Evolutionary conservation across 2,329 filamentous ascomycete genomes (phyloP).

Genomic region (Beauveria scarabaeidicola): DNA sequence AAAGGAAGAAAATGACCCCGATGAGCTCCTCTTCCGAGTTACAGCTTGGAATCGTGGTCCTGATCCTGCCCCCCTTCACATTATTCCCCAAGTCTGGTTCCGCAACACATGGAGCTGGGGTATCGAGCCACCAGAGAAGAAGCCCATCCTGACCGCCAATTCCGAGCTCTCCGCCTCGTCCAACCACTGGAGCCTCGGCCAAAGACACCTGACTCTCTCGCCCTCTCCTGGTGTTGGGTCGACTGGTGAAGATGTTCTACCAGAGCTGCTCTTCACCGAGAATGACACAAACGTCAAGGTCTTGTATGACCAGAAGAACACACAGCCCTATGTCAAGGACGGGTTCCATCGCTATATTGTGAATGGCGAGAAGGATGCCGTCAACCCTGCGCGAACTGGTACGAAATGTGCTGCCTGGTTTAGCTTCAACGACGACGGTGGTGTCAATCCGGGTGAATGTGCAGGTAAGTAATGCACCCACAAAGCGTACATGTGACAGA

Average conservation of each 20-base stretch:
- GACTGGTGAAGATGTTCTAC: conserved; percentile 74
- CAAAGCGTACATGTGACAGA: conserved; percentile 19
- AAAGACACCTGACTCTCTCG: conserved; percentile 75
- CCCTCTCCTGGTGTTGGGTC: conserved; percentile 80
- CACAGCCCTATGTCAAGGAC: conserved; percentile 83
- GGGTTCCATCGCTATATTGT: conserved; percentile 88
- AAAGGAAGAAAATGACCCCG: conserved; percentile 85
- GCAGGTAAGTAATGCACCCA: conserved; percentile 56
- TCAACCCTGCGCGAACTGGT: conserved; percentile 72
- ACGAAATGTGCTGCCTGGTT: conserved; percentile 93
- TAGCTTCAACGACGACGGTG: conserved; percentile 80
- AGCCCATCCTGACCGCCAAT: conserved; percentile 65
- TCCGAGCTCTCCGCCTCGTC: conserved; percentile 63
- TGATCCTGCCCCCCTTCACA: conserved; percentile 83
- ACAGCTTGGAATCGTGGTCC: conserved; percentile 94
- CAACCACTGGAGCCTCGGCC: conserved; percentile 71
- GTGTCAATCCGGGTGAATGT: conserved; percentile 82
- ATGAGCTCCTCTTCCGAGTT: conserved; percentile 86
- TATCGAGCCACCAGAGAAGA: conserved; percentile 63
- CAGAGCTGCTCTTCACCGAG: conserved; percentile 82
- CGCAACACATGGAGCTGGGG: conserved; percentile 97
- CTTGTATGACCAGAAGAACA: conserved; percentile 72
- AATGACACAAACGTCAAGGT: conserved; percentile 84
- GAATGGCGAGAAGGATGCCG: conserved; percentile 65
- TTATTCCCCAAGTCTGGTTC: conserved; percentile 93